Evolutionary conservation across 305 asterid species (phyloP).

Genomic region (Fraxinus sp.): DNA sequence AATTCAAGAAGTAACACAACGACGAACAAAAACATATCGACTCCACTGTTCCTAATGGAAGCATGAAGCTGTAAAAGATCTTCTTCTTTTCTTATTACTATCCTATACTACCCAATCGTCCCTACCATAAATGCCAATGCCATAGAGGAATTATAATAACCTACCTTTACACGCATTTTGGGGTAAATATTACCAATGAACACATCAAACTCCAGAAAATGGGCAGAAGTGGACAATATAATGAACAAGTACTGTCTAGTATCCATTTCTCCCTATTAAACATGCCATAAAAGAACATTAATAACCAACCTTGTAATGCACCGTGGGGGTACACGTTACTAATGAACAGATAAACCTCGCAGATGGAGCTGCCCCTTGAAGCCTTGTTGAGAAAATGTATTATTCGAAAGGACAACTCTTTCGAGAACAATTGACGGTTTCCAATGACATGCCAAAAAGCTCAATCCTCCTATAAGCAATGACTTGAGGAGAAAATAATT

Average conservation of each 20-base stretch:
- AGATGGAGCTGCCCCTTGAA: slow-evolving; percentile 33
- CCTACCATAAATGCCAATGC: background rate
- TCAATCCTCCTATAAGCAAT: slow-evolving; percentile 15
- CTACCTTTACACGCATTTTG: background rate
- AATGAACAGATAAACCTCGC: slow-evolving; percentile 25
- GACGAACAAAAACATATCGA: background rate
- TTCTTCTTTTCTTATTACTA: background rate
- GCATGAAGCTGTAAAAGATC: background rate
- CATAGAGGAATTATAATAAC: background rate
- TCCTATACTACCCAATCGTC: background rate
- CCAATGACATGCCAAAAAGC: slow-evolving; percentile 21
- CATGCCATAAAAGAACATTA: background rate
- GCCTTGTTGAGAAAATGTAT: slow-evolving; percentile 14
- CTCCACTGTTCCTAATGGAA: background rate
- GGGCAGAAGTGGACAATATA: background rate
- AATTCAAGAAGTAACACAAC: background rate
- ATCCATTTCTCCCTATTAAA: background rate
- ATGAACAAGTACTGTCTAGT: background rate
- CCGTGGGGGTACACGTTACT: slow-evolving; percentile 17
- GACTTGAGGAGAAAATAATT: slow-evolving; percentile 54
- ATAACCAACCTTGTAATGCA: slow-evolving; percentile 16
- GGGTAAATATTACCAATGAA: background rate
- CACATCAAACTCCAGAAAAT: background rate
- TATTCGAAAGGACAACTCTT: slow-evolving; percentile 12
- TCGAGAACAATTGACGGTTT: slow-evolving; percentile 26